Evolutionary conservation across 805 yeast genomes (phyloP).

Genomic region (Saturnispora silvae): DNA sequence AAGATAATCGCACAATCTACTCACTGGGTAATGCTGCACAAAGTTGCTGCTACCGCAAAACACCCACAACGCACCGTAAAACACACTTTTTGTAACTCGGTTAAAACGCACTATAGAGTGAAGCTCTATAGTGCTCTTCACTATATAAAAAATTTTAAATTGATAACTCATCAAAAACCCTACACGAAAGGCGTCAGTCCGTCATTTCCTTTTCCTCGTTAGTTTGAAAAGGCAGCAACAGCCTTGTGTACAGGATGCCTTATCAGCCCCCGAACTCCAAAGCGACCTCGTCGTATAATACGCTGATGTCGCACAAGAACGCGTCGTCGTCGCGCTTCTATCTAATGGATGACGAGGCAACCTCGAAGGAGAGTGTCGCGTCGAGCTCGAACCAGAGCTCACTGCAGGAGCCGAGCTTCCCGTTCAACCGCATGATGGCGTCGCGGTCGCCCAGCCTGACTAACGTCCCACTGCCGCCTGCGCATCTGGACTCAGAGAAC

Average conservation of each 20-base stretch:
- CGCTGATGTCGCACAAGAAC: conserved; percentile 4
- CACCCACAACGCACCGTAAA: no score
- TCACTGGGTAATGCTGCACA: no score
- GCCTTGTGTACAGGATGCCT: conserved; percentile 6
- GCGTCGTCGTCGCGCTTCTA: conserved; percentile 9
- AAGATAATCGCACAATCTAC: background rate
- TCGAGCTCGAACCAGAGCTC: background rate
- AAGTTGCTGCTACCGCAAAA: no score
- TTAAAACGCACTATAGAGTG: no score
- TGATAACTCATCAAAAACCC: no score
- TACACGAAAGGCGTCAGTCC: no score
- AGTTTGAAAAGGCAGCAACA: no score
- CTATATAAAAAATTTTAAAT: no score
- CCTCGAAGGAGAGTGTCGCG: conserved; percentile 10
- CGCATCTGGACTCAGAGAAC: background rate
- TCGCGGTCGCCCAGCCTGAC: conserved; percentile 3
- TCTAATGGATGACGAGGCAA: conserved; percentile 10
- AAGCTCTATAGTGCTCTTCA: no score
- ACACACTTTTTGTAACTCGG: no score
- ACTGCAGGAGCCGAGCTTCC: background rate
- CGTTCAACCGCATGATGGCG: conserved; percentile 2
- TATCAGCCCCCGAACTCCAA: conserved; percentile 7
- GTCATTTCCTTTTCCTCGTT: no score
- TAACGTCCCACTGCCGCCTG: background rate
- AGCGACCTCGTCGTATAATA: conserved; percentile 3